Evolutionary conservation across 2,329 filamentous ascomycete species (phyloP).

Genomic region (Davidsoniella neocaledoniae): DNA sequence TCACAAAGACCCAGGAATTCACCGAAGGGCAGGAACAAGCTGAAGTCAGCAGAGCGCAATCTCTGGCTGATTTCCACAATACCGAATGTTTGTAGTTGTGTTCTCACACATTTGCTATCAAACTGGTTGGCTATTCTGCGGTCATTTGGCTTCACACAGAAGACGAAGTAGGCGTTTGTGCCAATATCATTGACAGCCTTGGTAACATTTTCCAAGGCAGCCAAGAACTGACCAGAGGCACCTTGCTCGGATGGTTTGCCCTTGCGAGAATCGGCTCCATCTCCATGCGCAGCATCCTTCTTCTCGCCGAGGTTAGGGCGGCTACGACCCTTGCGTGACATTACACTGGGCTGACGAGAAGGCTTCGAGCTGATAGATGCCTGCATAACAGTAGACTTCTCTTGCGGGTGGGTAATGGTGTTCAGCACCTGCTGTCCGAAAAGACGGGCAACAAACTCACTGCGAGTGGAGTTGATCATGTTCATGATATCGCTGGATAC

Average conservation of each 20-base stretch:
- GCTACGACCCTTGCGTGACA: constrained; percentile 45
- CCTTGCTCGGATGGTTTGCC: constrained; percentile 50
- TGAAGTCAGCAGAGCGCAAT: constrained; percentile 85
- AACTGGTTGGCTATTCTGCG: constrained; percentile 95
- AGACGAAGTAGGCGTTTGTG: constrained; percentile 88
- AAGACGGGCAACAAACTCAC: constrained; percentile 71
- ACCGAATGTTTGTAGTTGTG: constrained; percentile 85
- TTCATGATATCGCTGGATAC: constrained; percentile 94
- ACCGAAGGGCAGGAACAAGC: constrained; percentile 83
- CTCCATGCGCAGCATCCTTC: constrained; percentile 21
- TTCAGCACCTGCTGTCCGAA: constrained; percentile 94
- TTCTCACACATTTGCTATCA: constrained; percentile 93
- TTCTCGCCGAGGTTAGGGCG: constrained; percentile 23
- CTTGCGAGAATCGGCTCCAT: constrained; percentile 26
- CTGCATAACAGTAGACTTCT: constrained; percentile 82
- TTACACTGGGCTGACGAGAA: constrained; percentile 80
- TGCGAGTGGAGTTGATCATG: constrained; percentile 74
- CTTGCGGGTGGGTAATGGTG: constrained; percentile 82
- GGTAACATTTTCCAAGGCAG: constrained; percentile 76
- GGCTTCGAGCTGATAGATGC: constrained; percentile 94
- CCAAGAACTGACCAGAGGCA: constrained; percentile 80
- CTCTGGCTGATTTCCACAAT: constrained; percentile 95
- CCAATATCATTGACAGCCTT: constrained; percentile 68
- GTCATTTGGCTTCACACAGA: constrained; percentile 95
- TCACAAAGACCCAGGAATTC: constrained; percentile 88